A percentile compares a stretch with the other conserved stretches of the same genome.
These are phyloP conservation scores for Magnolia changhungtana DNA, from an alignment of 164 flowering plant genomes.

Conservation along the genomic window DNA sequence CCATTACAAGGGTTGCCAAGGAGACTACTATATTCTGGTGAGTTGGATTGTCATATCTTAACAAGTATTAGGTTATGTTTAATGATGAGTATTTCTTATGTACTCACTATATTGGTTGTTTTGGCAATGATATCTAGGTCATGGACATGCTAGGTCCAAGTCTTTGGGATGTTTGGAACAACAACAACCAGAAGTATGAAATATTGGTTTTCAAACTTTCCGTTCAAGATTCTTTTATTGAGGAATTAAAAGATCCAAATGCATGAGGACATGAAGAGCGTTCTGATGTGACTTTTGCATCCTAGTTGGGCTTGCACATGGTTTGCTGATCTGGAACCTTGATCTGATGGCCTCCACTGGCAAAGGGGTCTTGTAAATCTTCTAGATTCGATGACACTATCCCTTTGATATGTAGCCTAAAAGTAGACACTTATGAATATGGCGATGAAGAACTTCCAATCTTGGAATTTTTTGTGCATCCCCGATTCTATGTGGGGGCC, in stretches of 20 bases:
- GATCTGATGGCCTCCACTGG: not conserved
- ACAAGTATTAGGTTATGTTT: not conserved
- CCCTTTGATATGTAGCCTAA: not conserved
- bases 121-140: conserved; percentile 42
- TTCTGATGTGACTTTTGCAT: not conserved
- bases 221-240: not conserved
- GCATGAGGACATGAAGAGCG: too few relatives aligned
- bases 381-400: not conserved
- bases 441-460: not conserved
- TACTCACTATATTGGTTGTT: not conserved
- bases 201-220: conserved; percentile 1
- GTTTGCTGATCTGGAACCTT: not conserved
- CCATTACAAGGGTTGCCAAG: conserved; percentile 84
- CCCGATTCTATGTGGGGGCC: not conserved
- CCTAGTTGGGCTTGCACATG: not conserved
- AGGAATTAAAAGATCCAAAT: too few relatives aligned
- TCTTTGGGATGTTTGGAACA: conserved; percentile 94
- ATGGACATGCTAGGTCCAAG: conserved; percentile 97
- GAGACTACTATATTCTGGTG: conserved; percentile 86
- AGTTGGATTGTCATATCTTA: conserved; percentile 16
- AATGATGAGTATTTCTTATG: not conserved
- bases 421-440: not conserved
- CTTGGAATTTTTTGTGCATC: not conserved
- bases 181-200: conserved; percentile 71
- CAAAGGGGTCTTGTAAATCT: not conserved